Base-by-base conservation (phyloP, 176 grass and related monocot species). In the Luzula sylvatica region DNA sequence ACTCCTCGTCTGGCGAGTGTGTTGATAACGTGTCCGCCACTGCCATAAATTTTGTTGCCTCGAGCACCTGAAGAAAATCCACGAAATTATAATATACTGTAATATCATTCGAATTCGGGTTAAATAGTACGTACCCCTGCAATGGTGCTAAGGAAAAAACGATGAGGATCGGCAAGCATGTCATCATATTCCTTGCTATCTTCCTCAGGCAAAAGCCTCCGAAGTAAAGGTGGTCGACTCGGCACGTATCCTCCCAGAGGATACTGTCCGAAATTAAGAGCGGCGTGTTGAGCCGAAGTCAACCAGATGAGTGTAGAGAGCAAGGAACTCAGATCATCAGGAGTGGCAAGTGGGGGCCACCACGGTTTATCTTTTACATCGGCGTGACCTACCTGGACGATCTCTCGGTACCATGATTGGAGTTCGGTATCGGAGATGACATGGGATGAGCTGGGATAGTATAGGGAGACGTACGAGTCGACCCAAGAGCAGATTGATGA, bases 41-140 rank as follows among this genome's bases (percentile, higher is more conserved):
- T 20, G 92, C 92, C 92, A 98, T 98, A 73, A 90, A 90, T 73
- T 90, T 90, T 49, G 85, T 98, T 40, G 92, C 92, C 81, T 98
- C 86, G 43, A 98, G 72, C 32, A 90, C 59, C 59, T 64, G 41
- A 64, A 64, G 28, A 47, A 64, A 30, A 20, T 13, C 20, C 12
- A 64, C 17, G 41, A 29, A 64, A 23, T 17, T 32, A 17, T 15
- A 49, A 48, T 28, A 27, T 32, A 29, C 3, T 20, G 19, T 43
- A 15, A 25, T 1, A 30, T 11, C 7, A 25, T 55, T 11, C 19
- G 26, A 2, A 28, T 32, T 26, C 13, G 11, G 0, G 43, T 1
- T 14, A 1, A 41, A 7, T 13, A 3, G 26, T 18, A 49, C 59
- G 14, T 64, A 64, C 78, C 19, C 85, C 75, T 3, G 92, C 85